Base-by-base conservation (phyloP, 2,329 filamentous ascomycete species). In the Neocatenulostroma microsporum region DNA sequence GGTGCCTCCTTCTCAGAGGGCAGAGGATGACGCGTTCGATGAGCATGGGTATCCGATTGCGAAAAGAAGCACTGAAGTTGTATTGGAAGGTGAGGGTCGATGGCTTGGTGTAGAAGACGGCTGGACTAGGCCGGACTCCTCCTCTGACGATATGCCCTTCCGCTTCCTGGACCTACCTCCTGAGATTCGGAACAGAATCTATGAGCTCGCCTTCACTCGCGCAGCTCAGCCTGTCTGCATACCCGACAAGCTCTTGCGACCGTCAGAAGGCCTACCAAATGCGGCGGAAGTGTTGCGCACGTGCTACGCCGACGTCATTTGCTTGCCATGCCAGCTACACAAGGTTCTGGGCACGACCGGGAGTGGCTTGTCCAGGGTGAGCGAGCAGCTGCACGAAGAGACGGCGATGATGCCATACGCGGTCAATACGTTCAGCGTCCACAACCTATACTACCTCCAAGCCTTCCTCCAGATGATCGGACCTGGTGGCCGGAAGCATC, bases 111-210 rank as follows among this genome's bases (percentile, higher is more conserved):
- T n/a, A n/a, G n/a, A n/a, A n/a, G n/a, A n/a, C n/a, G n/a, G n/a
- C n/a, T n/a, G n/a, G n/a, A n/a, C n/a, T n/a, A n/a, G n/a, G n/a
- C n/a, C n/a, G n/a, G n/a, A n/a, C n/a, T n/a, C n/a, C n/a, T n/a
- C n/a, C n/a, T n/a, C n/a, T n/a, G n/a, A n/a, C n/a, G n/a, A n/a
- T n/a, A n/a, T n/a, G n/a, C n/a, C n/a, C n/a, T 41, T 41, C 10
- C 35, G 40, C 30, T 47, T 48, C 17, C 25, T 47, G 8, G 31
- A 39, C 13, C 39, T 48, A 3, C 37, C 36, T 10, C 31, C 38
- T 0, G 46, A 48, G 29, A 11, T 48, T 18, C 29, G 46, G 11
- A 45, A 40, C 15, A 31, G 29, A 7, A 30, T 48, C 28, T 47
- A 45, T 35, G 33, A 26, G 15, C 14, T 27, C 9, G 21, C 15